A percentile compares a stretch with the other conserved stretches of the same genome.
Conservation (phyloP, 1,284 basidiomycete species). For the Leccinum angustisporum region DNA sequence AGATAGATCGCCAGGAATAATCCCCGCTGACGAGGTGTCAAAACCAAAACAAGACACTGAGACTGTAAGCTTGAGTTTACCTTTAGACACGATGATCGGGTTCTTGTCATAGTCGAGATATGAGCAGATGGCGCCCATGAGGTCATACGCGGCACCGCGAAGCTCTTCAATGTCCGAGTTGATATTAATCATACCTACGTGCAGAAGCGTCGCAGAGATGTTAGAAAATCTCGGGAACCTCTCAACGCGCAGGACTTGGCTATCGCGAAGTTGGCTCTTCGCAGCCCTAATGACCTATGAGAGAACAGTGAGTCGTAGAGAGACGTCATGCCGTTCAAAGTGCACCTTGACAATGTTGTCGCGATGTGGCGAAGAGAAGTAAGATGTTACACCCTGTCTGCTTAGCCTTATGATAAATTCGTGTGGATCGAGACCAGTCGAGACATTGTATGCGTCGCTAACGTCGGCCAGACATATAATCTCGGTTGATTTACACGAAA, state of each 20-base stretch:
- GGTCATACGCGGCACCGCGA: constrained; percentile 74
- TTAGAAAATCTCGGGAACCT: constrained; percentile 78
- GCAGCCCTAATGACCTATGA: constrained; percentile 63
- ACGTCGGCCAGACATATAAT: constrained; percentile 77
- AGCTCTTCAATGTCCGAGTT: constrained; percentile 72
- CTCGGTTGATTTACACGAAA: constrained; percentile 75
- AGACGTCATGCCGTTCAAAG: background rate
- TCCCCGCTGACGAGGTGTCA: constrained; percentile 49
- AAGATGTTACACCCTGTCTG: constrained; percentile 65
- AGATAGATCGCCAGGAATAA: constrained; percentile 71
- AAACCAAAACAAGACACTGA: constrained; percentile 5
- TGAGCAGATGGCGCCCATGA: constrained; percentile 74
- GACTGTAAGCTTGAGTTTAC: constrained; percentile 40
- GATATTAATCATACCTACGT: constrained; percentile 78
- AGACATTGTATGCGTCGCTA: constrained; percentile 82
- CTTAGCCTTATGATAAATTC: constrained; percentile 81
- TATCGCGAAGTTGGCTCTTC: constrained; percentile 65
- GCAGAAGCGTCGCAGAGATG: constrained; percentile 79
- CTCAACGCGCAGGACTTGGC: constrained; percentile 57
- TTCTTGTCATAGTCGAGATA: constrained; percentile 78
- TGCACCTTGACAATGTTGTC: constrained; percentile 69
- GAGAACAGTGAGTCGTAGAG: background rate
- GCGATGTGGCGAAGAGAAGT: constrained; percentile 66
- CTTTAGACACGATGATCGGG: constrained; percentile 64
- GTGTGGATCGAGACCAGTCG: constrained; percentile 69